Conservation (phyloP, 352 stramenopile genomes). For the Phytophthora sp. region DNA sequence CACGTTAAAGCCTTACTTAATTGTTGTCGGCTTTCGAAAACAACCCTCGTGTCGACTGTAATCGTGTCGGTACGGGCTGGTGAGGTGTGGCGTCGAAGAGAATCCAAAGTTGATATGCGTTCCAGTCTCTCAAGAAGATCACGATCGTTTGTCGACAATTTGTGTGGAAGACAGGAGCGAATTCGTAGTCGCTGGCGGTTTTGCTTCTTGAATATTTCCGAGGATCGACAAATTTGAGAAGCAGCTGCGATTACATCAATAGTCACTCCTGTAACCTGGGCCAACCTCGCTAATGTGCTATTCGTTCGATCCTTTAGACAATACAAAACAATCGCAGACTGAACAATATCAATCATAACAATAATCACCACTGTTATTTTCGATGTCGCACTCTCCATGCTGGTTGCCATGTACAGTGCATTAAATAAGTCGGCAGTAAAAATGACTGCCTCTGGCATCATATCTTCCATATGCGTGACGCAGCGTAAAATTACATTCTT, state of each 20-base stretch:
- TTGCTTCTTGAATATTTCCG: neutral
- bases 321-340: neutral
- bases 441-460: constrained; percentile 34
- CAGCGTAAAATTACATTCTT: constrained; percentile 14
- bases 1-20: neutral
- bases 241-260: neutral
- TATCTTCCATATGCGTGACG: constrained; percentile 10
- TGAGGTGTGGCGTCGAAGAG: neutral
- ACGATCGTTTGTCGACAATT: neutral
- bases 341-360: constrained; percentile 21
- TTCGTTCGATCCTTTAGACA: neutral
- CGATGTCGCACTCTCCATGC: constrained; percentile 17
- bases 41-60: neutral
- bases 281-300: neutral
- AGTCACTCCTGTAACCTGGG: too few relatives aligned
- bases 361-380: constrained; percentile 12
- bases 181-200: neutral
- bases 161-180: neutral
- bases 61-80: too few relatives aligned
- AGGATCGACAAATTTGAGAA: neutral
- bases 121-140: neutral
- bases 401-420: constrained; percentile 17
- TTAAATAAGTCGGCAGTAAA: constrained; percentile 26
- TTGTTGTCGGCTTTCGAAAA: neutral
- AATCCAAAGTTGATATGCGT: neutral